Conservation (phyloP, 768 basidiomycete species). For the Gloeopeniophorella convolvens region DNA sequence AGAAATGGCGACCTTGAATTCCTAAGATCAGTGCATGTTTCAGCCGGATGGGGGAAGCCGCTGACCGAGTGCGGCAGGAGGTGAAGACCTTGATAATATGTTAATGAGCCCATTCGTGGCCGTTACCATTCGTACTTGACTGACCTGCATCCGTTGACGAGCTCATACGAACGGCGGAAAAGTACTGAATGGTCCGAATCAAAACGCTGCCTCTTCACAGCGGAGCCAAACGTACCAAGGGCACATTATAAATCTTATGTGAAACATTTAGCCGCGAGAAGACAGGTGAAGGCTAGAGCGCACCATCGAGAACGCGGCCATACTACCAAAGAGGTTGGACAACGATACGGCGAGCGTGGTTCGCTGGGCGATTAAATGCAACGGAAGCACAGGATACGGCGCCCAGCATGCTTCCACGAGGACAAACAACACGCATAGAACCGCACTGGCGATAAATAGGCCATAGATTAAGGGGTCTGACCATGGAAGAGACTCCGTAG, state of each 20-base stretch:
- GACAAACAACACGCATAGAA: conserved; percentile 57
- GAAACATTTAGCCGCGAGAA: conserved; percentile 18
- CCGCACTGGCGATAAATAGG: conserved; percentile 49
- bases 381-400: conserved; percentile 85
- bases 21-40: conserved; percentile 9
- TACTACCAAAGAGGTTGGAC: conserved; percentile 70
- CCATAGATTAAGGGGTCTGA: conserved; percentile 64
- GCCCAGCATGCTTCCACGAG: conserved; percentile 74
- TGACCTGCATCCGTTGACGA: conserved; percentile 67
- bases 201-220: conserved; percentile 10
- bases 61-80: conserved; percentile 85
- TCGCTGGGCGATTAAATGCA: conserved; percentile 67
- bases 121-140: conserved; percentile 23
- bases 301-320: conserved; percentile 77
- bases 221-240: conserved; percentile 49
- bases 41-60: conserved; percentile 19
- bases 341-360: conserved; percentile 79
- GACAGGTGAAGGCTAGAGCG: conserved; percentile 23
- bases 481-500: conserved; percentile 75
- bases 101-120: neutral
- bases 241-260: conserved; percentile 75
- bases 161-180: conserved; percentile 68
- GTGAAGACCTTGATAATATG: conserved; percentile 56
- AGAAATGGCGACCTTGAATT: conserved; percentile 64
- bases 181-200: conserved; percentile 48